Evolutionary conservation across 306 rosid genomes (phyloP).

Genomic region (Sechiopsis laciniata): DNA sequence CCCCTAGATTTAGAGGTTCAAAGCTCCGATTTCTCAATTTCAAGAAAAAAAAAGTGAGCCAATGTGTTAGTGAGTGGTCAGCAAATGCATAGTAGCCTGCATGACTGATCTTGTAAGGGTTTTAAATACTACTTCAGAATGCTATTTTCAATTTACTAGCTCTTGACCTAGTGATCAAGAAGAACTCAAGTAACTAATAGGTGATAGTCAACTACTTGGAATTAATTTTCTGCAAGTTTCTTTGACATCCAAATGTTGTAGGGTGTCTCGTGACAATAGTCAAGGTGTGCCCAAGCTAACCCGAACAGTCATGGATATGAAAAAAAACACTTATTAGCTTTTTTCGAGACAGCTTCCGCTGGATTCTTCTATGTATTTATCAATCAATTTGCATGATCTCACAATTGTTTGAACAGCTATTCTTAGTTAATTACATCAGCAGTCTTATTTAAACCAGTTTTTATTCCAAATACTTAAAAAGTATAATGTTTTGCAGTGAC

Average conservation of each 20-base stretch:
- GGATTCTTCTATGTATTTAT: neutral
- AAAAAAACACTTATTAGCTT: neutral
- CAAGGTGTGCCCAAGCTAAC: too few species aligned
- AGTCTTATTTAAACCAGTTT: neutral
- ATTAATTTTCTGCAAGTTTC: too few species aligned
- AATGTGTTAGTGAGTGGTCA: neutral
- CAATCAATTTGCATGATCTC: neutral
- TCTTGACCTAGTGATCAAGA: too few species aligned
- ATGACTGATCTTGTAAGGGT: neutral
- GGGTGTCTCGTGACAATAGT: too few species aligned
- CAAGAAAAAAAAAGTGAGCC: too few species aligned
- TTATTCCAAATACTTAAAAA: neutral
- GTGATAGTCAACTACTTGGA: too few species aligned
- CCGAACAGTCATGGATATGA: too few species aligned
- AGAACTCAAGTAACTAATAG: too few species aligned
- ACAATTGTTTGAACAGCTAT: conserved; percentile 3
- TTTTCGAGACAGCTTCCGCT: neutral
- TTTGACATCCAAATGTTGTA: too few species aligned
- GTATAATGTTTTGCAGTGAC: conserved; percentile 47
- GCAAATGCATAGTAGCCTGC: neutral
- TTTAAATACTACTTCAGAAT: neutral
- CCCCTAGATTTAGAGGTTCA: too few species aligned
- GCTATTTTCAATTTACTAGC: neutral
- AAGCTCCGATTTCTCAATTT: too few species aligned
- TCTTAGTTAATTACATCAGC: neutral